Evolutionary conservation across 2,329 filamentous ascomycete species (phyloP).

Genomic region (Aspergillus ruber): DNA sequence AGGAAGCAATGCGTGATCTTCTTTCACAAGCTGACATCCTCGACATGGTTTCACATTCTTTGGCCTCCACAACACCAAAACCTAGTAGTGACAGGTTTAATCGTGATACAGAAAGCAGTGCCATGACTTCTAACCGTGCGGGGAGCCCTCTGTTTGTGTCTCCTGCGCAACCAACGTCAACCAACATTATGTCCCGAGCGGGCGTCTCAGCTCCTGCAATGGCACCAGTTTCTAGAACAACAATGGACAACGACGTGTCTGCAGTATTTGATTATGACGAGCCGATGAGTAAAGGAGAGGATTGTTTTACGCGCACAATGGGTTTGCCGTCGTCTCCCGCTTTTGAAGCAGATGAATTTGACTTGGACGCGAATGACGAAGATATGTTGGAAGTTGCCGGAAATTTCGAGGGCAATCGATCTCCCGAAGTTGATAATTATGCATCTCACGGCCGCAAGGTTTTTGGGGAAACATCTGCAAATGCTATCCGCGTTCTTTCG

Average conservation of each 20-base stretch:
- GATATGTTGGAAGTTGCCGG: constrained; percentile 41
- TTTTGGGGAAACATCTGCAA: constrained; percentile 39
- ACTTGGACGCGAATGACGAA: constrained; percentile 38
- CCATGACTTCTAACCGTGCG: not conserved
- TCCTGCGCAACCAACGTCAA: constrained; percentile 1
- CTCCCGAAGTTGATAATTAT: constrained; percentile 8
- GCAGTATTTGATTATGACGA: constrained; percentile 16
- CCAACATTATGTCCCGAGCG: constrained; percentile 2
- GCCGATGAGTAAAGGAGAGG: constrained; percentile 18
- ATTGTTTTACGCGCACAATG: constrained; percentile 36
- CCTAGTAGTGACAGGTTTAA: not conserved
- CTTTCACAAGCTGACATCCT: constrained; percentile 27
- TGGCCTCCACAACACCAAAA: not conserved
- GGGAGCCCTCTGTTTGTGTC: constrained; percentile 1
- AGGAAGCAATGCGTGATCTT: constrained; percentile 27
- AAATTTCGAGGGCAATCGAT: constrained; percentile 25
- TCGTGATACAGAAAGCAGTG: not conserved
- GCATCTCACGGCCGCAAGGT: constrained; percentile 23
- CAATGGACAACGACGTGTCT: constrained; percentile 1
- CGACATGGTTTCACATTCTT: constrained; percentile 6
- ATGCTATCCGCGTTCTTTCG: constrained; percentile 23
- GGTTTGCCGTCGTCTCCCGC: constrained; percentile 25
- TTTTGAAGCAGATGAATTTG: constrained; percentile 34
- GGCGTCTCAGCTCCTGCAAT: constrained; percentile 1
- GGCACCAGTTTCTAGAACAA: constrained; percentile 1